Evolutionary conservation across 768 basidiomycete species (phyloP).

Genomic region (Clitopilus passeckerianus): DNA sequence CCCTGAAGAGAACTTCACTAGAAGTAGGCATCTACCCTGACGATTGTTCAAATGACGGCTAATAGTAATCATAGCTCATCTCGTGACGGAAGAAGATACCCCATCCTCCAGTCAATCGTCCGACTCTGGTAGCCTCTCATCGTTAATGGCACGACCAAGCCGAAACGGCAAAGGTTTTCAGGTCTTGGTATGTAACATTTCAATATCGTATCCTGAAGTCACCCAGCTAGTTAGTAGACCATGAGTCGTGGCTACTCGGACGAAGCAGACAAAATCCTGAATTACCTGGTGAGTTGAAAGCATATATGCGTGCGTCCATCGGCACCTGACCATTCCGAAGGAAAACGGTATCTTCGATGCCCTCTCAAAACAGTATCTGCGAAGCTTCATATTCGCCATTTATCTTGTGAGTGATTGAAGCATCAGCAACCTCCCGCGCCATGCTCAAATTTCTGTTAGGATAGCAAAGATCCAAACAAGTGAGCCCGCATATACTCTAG

Average conservation of each 20-base stretch:
- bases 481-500: slow-evolving; percentile 25
- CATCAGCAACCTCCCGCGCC: background rate
- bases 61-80: slow-evolving; percentile 37
- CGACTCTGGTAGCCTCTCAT: slow-evolving; percentile 31
- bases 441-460: slow-evolving; percentile 35
- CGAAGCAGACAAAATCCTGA: slow-evolving; percentile 77
- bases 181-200: slow-evolving; percentile 45
- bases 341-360: slow-evolving; percentile 88
- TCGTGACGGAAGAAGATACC: slow-evolving; percentile 46
- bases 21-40: slow-evolving; percentile 34
- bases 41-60: background rate
- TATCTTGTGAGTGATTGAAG: slow-evolving; percentile 58
- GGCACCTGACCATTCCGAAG: slow-evolving; percentile 29
- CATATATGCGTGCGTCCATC: background rate
- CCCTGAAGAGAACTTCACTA: slow-evolving; percentile 74
- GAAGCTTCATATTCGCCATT: slow-evolving; percentile 81
- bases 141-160: slow-evolving; percentile 26
- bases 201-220: background rate
- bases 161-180: slow-evolving; percentile 59
- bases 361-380: slow-evolving; percentile 77
- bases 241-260: slow-evolving; percentile 75
- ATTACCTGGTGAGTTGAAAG: slow-evolving; percentile 60
- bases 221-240: slow-evolving; percentile 24
- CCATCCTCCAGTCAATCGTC: slow-evolving; percentile 22
- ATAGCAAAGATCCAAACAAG: slow-evolving; percentile 81